Evolutionary conservation across 2,329 filamentous ascomycete species (phyloP), one percentile per base, ranked within the genome.

Genomic region (Diaporthe nobilis): DNA sequence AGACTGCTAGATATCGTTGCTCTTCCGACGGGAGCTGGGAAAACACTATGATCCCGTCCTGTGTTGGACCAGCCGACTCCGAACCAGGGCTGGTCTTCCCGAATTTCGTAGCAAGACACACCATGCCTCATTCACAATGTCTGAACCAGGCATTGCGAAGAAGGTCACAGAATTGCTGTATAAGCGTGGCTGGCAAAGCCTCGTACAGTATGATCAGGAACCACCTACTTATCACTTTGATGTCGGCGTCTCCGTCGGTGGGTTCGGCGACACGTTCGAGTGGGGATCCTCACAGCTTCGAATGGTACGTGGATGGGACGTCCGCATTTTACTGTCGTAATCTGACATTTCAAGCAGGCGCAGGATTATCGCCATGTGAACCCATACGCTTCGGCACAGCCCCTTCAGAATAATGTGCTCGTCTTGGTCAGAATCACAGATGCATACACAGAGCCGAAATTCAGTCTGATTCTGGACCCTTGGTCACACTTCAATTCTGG

Each of bases 301-400:
- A 5, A 22, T 58, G 17, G 55, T 58, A 37, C 4, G 53, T 31
- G 15, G 4, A 20, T 22, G 17, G 17, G 7, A 49, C 17, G 4
- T 22, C 20, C 15, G 15, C 47, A 8, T 20, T 49, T n/a, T 49
- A 8, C 17, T 20, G 7, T 20, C 7, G 20, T 22, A 8, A 6
- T 34, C 44, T 57, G 10, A 58, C 20, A n/a, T 13, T 15, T 0
- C 12, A 8, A 4, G 37, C 7, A 58, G 55, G 28, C 55, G 5
- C 55, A 58, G 12, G 15, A 9, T 8, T 34, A 58, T 34, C 55
- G 55, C 2, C 31, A 20, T 6, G 17, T 17, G 12, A 31, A 28
- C 12, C 15, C 15, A 2, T 22, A 2, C 6, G 7, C 7, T 15
- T 31, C 4, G 10, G 20, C 4, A 20, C 2, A 34, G 4, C 2